Base-by-base conservation (phyloP, 2,329 filamentous ascomycete species). In the Aurifilum marmelostoma region DNA sequence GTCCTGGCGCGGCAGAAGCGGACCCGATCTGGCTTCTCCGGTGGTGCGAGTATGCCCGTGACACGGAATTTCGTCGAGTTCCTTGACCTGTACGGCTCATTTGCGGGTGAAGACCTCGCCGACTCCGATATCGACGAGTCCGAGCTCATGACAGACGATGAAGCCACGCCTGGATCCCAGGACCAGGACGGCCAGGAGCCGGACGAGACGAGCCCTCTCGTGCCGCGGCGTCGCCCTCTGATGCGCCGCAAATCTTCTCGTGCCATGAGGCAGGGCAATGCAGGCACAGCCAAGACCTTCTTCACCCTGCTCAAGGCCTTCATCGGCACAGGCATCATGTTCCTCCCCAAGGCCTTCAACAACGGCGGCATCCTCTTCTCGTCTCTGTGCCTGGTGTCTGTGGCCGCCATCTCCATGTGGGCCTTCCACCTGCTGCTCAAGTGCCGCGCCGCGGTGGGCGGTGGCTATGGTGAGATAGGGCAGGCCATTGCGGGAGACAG, bases 291-390 rank as follows among this genome's bases (percentile, higher is more conserved):
- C 52, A 91, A 92, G 80, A 90, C 91, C 0, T 94, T 94, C 79
- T 93, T 93, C 77, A 94, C 91, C 0, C 82, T 93, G 12, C 81
- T 94, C 65, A 94, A 94, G 77, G 91, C 91, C 1, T 94, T 94
- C 74, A 87, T 94, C 66, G 91, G 91, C 62, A 94, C 91, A 0
- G 91, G 91, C 71, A 93, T 94, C 77, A 92, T 94, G 88, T 94
- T 94, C 75, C 78, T 94, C 59, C 91, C 91, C 61, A 93, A 92
- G 76, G 91, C 91, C 0, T 94, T 93, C 79, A 88, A 88, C 75
- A 94, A 94, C 72, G 91, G 91, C 47, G 91, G 91, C 32, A 89
- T 94, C 65, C 81, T 93, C 14, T 94, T 94, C 76, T 93, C 91
- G 0, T 89, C 88, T 0, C 79, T 92, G 63, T 89, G 89, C 0